Base-by-base conservation (phyloP, 495 filamentous ascomycete genomes). In the Penicillium alfredii region DNA sequence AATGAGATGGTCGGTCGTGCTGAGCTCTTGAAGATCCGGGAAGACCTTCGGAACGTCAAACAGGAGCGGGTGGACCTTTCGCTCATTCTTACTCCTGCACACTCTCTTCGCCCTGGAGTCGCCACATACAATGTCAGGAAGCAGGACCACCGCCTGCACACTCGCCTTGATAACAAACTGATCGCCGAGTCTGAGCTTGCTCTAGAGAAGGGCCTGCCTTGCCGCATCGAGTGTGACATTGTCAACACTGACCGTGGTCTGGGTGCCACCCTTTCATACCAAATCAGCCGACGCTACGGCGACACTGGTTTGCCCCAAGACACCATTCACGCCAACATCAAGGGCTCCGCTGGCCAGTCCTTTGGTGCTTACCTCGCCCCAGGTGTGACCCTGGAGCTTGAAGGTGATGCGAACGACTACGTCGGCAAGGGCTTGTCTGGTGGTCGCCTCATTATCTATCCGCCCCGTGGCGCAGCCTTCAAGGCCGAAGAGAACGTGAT, bases 1-100 rank as follows among this genome's bases (percentile, higher is more conserved):
- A 99, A 99, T 50, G 92, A 99, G 62, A 97, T 97, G 92, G 86
- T 99, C 49, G 92, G 92, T 13, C 90, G 81, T 44, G 89, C 85
- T 11, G 92, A 99, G 56, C 72, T 82, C 16, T 75, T 99, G 31
- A 82, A 80, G 61, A 78, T 92, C 47, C 80, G 89, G 8, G 93
- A 96, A 42, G 92, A 97, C 49, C 73, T 96, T 22, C 77, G 86
- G 24, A 90, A 77, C 25, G 68, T 78, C 26, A 99, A 99, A 76
- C 94, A 90, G 23, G 75, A 82, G 51, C 95, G 90, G 58, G 85
- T 97, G 44, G 92, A 99, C 47, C 72, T 99, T 12, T 94, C 88
- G 7, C 81, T 96, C 30, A 94, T 99, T 51, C 76, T 99, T 18
- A 99, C 92, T 0, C 92, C 92, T 4, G 92, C 92, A 25, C 93